Base-by-base conservation (phyloP, 73 alveolate genomes). In the Breviolum minutum region DNA sequence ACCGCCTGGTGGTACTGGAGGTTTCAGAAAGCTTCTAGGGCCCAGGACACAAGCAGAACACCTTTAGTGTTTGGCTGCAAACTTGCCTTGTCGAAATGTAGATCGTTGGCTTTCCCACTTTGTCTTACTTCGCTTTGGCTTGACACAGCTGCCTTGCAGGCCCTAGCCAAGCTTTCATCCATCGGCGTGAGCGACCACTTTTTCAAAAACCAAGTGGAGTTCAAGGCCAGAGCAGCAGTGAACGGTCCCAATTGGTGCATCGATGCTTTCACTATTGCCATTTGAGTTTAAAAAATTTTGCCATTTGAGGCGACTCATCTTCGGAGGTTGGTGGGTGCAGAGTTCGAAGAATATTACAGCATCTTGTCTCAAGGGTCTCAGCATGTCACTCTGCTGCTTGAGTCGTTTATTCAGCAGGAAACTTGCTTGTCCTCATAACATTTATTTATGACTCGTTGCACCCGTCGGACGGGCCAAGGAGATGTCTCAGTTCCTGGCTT, bases 301-400 rank as follows among this genome's bases (percentile, higher is more conserved):
- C 54, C 54, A 40, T n/a, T 76, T n/a, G 32, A 90, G 97, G 98
- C 98, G 61, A 92, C 98, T 29, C 98, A 92, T 79, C 98, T 92
- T 26, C 98, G 98, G 30, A 54, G 86, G 79, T 90, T 92, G 12
- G 98, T 92, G 32, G 98, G 98, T 73, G 98, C 98, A 32, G 98
- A 92, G 86, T 92, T 92, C 68, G 98, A 92, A 29, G 98, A 92
- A 70, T 69, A 68, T 68, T 92, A 92, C 66, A 63, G 98, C 11
- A 1, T 27, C 90, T 54, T 30, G 79, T 77, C 86, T 26, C 22
- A 26, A 73, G 30, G 60, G 16, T 24, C 54, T 26, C 27, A 48
- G n/a, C 48, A 73, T 6, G 12, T 6, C 27, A 48, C 54, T 73
- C 0, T 40, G 54, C 54, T 40, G 54, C 3, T 0, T 40, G 54